These are phyloP conservation scores for Chionographis japonica DNA, from an alignment of 106 monocot genomes.

Conservation along the genomic window DNA sequence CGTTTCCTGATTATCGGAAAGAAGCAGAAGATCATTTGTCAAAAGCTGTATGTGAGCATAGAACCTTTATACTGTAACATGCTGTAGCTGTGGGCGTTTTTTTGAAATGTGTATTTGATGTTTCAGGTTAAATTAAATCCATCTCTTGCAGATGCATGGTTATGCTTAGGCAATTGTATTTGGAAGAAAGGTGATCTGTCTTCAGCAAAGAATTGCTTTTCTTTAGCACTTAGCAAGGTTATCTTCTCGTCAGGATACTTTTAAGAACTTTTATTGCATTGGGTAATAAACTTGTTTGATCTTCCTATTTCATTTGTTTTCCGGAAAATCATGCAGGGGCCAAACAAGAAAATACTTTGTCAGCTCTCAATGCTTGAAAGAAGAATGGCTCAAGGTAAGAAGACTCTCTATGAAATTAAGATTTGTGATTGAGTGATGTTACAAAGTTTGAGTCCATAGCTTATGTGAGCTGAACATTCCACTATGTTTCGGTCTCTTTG, in stretches of 20 bases:
- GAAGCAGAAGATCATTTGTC: constrained; percentile 86
- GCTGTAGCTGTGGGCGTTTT: neutral
- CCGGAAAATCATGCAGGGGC: constrained; percentile 38
- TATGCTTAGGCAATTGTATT: constrained; percentile 91
- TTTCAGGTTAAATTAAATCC: constrained; percentile 95
- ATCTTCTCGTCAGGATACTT: constrained; percentile 1
- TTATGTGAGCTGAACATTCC: neutral
- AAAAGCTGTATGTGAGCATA: constrained; percentile 57
- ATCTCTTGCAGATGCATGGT: constrained; percentile 93
- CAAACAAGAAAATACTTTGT: constrained; percentile 82
- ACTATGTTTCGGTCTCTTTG: neutral
- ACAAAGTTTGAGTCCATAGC: constrained; percentile 3
- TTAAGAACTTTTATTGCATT: neutral
- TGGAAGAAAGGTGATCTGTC: constrained; percentile 96
- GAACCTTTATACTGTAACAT: constrained; percentile 6
- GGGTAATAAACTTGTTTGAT: neutral
- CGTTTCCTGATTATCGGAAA: constrained; percentile 56
- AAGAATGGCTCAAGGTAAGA: constrained; percentile 87
- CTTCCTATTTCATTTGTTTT: neutral
- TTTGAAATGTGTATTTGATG: constrained; percentile 17
- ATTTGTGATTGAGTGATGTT: neutral
- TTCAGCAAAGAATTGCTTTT: constrained; percentile 84
- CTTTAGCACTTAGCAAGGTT: constrained; percentile 83
- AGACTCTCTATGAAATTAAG: neutral
- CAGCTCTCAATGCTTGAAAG: constrained; percentile 98